Evolutionary conservation across 2,329 filamentous ascomycete genomes (phyloP), one percentile per base, ranked within the genome.

Genomic region (Fusarium cicatricum): DNA sequence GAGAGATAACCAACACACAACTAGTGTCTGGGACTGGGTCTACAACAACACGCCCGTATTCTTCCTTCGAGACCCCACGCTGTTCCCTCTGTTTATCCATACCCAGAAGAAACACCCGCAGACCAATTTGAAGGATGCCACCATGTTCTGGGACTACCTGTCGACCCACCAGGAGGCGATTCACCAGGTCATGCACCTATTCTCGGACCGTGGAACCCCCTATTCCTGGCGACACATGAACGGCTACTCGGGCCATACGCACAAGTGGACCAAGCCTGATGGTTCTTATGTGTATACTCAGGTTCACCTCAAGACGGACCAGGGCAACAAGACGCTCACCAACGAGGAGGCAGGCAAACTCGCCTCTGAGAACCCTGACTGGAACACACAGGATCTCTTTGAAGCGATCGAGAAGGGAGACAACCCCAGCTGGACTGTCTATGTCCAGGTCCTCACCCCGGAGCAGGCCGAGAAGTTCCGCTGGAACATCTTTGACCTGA

Each of bases 41-140:
- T 88, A 84, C 72, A 90, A 90, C 77, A 91, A 91, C 76, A 91
- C 88, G 0, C 89, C 89, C 3, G 81, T 91, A 21, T 92, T 92
- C 80, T 92, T 92, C 79, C 68, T 92, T 19, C 82, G 89, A 37
- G 90, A 92, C 65, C 88, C 89, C 3, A 82, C 83, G 68, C 91
- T 91, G 72, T 92, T 91, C 76, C 89, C 89, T 31, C 77, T 87
- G 69, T 88, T 91, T 74, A 91, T 91, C 59, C 89, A 90, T 77
- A 90, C 88, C 4, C 90, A 92, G 75, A 92, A 92, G 81, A 83
- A 88, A 42, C 82, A 92, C 74, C 89, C 89, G 1, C 82, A 86
- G 62, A 91, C 87, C 31, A 88, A 91, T 72, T 75, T 91, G 50
- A 88, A 85, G 44, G 85, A 90, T 73, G 86, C 88, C 14, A 89